Base-by-base conservation (phyloP, 805 yeast species). In the Saturnispora saitoi region DNA sequence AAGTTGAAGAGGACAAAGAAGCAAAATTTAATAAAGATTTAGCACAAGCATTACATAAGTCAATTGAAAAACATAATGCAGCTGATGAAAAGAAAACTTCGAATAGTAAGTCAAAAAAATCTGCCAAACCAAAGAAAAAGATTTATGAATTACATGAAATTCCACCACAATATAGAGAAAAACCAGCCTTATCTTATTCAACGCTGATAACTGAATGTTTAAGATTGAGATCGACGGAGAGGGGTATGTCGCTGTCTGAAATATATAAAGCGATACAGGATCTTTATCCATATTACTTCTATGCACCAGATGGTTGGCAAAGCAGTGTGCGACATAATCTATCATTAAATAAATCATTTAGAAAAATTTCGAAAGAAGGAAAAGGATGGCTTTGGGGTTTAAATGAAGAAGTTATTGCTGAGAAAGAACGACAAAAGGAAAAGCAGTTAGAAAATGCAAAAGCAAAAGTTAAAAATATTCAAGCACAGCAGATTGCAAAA, bases 301-400 rank as follows among this genome's bases (percentile, higher is more conserved):
- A 87, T 66, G 90, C 97, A 58, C 91, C 95, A 0, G 95, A 89
- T 64, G 98, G 98, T 3, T 93, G 99, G 99, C 99, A 93, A 68
- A 83, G 86, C 60, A 80, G 95, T 0, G 95, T 93, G 17, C 77
- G 95, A 45, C 99, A 93, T 67, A 90, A 89, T 58, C 71, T 93
- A 36, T 83, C 91, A 20, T 72, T 88, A 55, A 89, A 89, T 66
- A 88, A 87, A 66, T 81, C 91, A 6, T 93, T 91, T 69, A 73
- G 78, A 47, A 85, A 85, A 59, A 82, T 85, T 14, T 80, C 88
- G 34, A 83, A 84, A 51, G 93, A 86, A 57, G 93, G 95, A n/a
- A 85, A 85, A 63, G 96, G 95, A 49, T 90, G 95, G 95, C 68
- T 86, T 29, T 91, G 96, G 95, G 91, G 91, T 3, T 70, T 93